These are phyloP conservation scores for Kazachstania psychrophila DNA, from an alignment of 805 yeast species.

Conservation along the genomic window DNA sequence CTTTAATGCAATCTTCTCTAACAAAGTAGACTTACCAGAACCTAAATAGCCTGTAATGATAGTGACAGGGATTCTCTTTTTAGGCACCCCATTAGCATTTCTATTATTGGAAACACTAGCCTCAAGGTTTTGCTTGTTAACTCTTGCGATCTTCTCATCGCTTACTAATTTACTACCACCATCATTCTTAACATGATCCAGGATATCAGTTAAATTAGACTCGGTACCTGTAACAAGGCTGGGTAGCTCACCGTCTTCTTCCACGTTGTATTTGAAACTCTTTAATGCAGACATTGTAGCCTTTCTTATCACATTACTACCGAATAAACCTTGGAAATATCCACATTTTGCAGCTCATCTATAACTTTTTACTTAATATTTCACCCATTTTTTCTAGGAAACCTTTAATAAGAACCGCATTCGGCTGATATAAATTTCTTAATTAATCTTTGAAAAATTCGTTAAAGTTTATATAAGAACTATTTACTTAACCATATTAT, in stretches of 20 bases:
- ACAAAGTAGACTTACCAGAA: constrained; percentile 83
- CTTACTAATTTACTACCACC: constrained; percentile 25
- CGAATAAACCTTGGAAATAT: not conserved
- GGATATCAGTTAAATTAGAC: constrained; percentile 17
- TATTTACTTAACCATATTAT: too few relatives aligned
- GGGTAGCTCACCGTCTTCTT: constrained; percentile 30
- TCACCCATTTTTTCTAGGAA: too few relatives aligned
- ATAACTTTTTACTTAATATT: too few relatives aligned
- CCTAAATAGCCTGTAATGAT: constrained; percentile 93
- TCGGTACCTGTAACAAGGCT: constrained; percentile 24
- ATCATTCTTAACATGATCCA: constrained; percentile 18
- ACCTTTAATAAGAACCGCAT: too few relatives aligned
- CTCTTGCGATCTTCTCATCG: constrained; percentile 22
- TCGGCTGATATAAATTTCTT: not conserved
- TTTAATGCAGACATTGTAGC: constrained; percentile 24
- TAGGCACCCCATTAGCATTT: not conserved
- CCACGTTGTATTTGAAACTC: constrained; percentile 22
- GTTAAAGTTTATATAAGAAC: not conserved
- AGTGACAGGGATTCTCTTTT: constrained; percentile 69
- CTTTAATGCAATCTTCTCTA: constrained; percentile 61
- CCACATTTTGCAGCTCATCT: not conserved
- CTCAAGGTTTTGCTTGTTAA: constrained; percentile 14
- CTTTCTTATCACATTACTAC: not conserved
- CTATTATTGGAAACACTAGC: not conserved
- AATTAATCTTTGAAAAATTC: not conserved